Evolutionary conservation across 1,139 yeast species (phyloP).

Genomic region (Geotrichum restrictum): DNA sequence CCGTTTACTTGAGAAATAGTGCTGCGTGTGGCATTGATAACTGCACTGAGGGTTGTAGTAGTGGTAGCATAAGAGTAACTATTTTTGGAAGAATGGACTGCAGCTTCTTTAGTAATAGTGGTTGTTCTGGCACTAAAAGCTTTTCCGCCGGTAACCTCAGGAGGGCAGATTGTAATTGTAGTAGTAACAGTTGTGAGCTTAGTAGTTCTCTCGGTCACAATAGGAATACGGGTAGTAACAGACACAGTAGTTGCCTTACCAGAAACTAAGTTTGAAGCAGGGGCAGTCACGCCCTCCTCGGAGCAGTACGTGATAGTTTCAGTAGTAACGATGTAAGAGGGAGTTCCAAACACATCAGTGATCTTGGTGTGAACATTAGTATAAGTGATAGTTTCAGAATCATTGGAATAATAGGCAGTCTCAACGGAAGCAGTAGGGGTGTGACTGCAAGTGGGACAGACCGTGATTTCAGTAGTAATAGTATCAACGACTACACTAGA

Average conservation of each 20-base stretch:
- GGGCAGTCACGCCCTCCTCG: constrained; percentile 8
- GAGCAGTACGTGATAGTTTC: constrained; percentile 13
- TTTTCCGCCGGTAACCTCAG: constrained; percentile 21
- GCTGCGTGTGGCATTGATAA: constrained; percentile 25
- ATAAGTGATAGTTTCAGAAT: constrained; percentile 10
- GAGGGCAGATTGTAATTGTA: constrained; percentile 17
- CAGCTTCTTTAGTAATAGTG: constrained; percentile 23
- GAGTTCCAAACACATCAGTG: constrained; percentile 20
- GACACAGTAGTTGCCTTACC: constrained; percentile 10
- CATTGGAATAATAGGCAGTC: constrained; percentile 1
- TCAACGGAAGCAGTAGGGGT: constrained; percentile 15
- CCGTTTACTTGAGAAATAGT: constrained; percentile 20
- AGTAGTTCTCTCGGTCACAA: constrained; percentile 25
- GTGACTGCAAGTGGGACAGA: constrained; percentile 27
- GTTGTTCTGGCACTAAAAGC: too few species aligned
- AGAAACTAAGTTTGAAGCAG: constrained; percentile 1
- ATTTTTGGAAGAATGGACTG: constrained; percentile 24
- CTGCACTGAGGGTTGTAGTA: constrained; percentile 20
- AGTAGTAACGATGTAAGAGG: constrained; percentile 13
- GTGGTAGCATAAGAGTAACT: constrained; percentile 22
- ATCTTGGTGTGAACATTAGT: constrained; percentile 21
- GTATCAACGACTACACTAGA: neutral
- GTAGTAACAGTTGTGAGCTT: constrained; percentile 29
- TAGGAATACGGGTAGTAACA: constrained; percentile 44
- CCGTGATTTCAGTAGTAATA: constrained; percentile 15